Evolutionary conservation across 2,329 filamentous ascomycete genomes (phyloP).

Genomic region (Colletotrichum gloeosporioides): DNA sequence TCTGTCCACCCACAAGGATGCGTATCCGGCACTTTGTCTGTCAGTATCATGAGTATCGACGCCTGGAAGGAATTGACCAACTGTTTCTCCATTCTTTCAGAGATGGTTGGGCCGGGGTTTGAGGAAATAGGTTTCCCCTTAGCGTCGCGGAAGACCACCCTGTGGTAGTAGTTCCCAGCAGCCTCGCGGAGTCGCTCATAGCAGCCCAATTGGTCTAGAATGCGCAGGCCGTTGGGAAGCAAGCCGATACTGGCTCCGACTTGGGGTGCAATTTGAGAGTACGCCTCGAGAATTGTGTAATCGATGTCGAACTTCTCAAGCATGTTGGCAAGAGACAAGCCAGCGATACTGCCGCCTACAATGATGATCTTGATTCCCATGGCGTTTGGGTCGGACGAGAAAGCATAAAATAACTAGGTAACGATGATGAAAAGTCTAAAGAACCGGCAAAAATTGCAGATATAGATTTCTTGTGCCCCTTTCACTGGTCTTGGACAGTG

Average conservation of each 20-base stretch:
- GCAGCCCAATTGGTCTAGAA: conserved; percentile 53
- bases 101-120: not conserved
- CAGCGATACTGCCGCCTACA: conserved; percentile 54
- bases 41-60: not conserved
- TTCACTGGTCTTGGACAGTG: not conserved
- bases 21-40: conserved; percentile 29
- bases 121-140: conserved; percentile 24
- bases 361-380: conserved; percentile 46
- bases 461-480: not conserved
- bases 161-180: conserved; percentile 15
- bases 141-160: not conserved
- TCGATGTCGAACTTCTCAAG: conserved; percentile 51
- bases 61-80: not conserved
- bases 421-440: not conserved
- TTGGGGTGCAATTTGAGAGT: conserved; percentile 45
- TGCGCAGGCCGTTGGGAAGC: conserved; percentile 43
- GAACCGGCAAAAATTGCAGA: not conserved
- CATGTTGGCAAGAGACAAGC: conserved; percentile 36
- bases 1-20: conserved; percentile 38
- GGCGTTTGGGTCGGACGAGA: not conserved
- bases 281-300: conserved; percentile 52
- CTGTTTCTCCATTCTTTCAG: not conserved
- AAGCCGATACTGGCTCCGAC: conserved; percentile 54
- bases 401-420: not conserved
- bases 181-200: conserved; percentile 31